Evolutionary conservation across 805 yeast genomes (phyloP).

Genomic region (Kodamaea kakaduensis): DNA sequence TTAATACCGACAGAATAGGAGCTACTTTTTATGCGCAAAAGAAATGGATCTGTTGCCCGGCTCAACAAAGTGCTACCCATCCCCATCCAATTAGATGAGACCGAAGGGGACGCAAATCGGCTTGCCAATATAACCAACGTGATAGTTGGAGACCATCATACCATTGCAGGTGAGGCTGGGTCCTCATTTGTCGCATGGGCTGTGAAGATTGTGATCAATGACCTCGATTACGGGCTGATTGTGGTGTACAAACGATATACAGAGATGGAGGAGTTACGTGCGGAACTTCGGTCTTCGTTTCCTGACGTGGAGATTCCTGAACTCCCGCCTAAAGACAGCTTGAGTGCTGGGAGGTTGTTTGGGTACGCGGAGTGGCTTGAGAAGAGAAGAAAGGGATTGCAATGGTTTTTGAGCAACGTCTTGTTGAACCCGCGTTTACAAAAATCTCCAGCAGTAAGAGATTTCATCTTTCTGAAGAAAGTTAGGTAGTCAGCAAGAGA

Average conservation of each 20-base stretch:
- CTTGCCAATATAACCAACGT: constrained; percentile 33
- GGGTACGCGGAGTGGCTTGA: constrained; percentile 47
- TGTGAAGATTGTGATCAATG: constrained; percentile 34
- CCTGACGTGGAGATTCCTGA: constrained; percentile 43
- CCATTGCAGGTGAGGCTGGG: constrained; percentile 36
- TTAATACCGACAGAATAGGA: no score
- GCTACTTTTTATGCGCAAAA: constrained; percentile 1
- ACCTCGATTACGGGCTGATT: constrained; percentile 38
- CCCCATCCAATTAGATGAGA: constrained; percentile 32
- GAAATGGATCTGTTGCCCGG: constrained; percentile 12
- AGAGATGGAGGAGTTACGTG: constrained; percentile 53
- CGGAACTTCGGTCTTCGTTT: constrained; percentile 29
- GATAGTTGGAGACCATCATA: constrained; percentile 38
- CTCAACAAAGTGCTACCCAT: constrained; percentile 33
- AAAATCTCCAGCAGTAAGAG: constrained; percentile 34
- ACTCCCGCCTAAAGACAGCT: constrained; percentile 50
- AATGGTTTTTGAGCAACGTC: constrained; percentile 54
- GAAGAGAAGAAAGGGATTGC: constrained; percentile 52
- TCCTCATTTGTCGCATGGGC: constrained; percentile 38
- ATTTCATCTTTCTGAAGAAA: constrained; percentile 29
- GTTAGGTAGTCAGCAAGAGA: no score
- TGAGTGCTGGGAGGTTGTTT: constrained; percentile 36
- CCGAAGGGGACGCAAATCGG: constrained; percentile 14
- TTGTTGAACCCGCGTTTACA: constrained; percentile 47
- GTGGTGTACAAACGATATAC: constrained; percentile 57